Percentiles rank a stretch among this genome's conserved stretches.
These are phyloP conservation scores for Diplosphaera chodatii DNA, from an alignment of 139 green algal species.

Conservation along the genomic window DNA sequence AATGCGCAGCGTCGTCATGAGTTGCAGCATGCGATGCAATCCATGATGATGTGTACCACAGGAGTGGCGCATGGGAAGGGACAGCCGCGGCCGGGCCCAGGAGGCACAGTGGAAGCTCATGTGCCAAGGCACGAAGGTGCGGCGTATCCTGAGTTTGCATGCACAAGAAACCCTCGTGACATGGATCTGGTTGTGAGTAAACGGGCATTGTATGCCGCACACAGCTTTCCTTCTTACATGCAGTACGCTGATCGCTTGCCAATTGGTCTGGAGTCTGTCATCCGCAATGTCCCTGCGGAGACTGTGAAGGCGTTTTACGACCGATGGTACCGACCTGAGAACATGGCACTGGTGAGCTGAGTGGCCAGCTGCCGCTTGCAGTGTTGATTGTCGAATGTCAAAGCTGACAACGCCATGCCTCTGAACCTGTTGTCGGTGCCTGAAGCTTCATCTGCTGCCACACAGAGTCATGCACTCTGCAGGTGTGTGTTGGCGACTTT, in stretches of 20 bases:
- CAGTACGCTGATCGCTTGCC: slow-evolving; percentile 77
- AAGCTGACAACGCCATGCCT: too few relatives aligned
- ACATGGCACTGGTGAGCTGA: slow-evolving; percentile 40
- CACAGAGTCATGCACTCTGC: background rate
- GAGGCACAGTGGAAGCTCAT: slow-evolving; percentile 81
- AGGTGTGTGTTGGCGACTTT: slow-evolving; percentile 70
- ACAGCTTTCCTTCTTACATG: background rate
- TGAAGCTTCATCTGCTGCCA: background rate
- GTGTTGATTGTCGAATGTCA: too few relatives aligned
- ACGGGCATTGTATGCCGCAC: too few relatives aligned
- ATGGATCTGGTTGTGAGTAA: too few relatives aligned
- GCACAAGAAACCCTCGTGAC: too few relatives aligned
- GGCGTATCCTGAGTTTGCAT: too few relatives aligned
- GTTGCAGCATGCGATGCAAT: too few relatives aligned
- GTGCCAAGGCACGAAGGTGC: slow-evolving; percentile 48
- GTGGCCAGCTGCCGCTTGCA: too few relatives aligned
- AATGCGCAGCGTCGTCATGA: too few relatives aligned
- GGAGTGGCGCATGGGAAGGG: slow-evolving; percentile 66
- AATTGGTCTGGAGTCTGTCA: slow-evolving; percentile 75
- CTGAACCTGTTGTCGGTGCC: too few relatives aligned
- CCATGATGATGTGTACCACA: background rate
- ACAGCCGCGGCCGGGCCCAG: slow-evolving; percentile 51
- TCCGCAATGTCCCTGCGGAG: slow-evolving; percentile 38
- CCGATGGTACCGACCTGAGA: slow-evolving; percentile 67
- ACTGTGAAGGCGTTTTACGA: slow-evolving; percentile 65